A percentile compares a stretch with the other conserved stretches of the same genome.
These are phyloP conservation scores for Phaseolus coccineus DNA, from an alignment of 331 rosid species.

Conservation along the genomic window DNA sequence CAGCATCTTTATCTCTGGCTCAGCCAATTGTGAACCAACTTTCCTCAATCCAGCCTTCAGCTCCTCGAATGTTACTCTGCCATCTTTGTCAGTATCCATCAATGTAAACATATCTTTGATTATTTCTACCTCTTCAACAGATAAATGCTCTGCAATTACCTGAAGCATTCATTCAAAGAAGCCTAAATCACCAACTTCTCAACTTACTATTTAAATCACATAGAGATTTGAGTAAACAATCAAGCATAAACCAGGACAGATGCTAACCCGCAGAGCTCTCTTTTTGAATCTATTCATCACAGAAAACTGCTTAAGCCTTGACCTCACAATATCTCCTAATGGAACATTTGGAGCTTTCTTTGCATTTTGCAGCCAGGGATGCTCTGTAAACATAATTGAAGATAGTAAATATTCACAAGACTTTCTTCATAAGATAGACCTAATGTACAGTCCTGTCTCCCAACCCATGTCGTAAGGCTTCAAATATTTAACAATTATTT, in stretches of 20 bases:
- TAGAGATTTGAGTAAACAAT: constrained; percentile 35
- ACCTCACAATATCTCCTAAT: constrained; percentile 90
- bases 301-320: constrained; percentile 93
- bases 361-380: constrained; percentile 82
- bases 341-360: constrained; percentile 96
- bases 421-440: constrained; percentile 29
- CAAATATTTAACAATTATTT: constrained; percentile 10
- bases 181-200: constrained; percentile 35
- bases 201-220: constrained; percentile 22
- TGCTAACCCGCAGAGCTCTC: constrained; percentile 89
- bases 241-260: constrained; percentile 39
- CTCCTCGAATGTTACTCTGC: constrained; percentile 85
- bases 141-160: constrained; percentile 95
- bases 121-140: constrained; percentile 94
- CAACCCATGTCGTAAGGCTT: constrained; percentile 15
- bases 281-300: constrained; percentile 97
- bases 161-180: constrained; percentile 50
- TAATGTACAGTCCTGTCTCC: constrained; percentile 35
- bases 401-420: constrained; percentile 34
- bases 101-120: constrained; percentile 89
- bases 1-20: constrained; percentile 95
- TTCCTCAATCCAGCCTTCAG: constrained; percentile 80
- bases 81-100: constrained; percentile 95
- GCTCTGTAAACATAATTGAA: constrained; percentile 62
- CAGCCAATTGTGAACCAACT: constrained; percentile 96